Evolutionary conservation across 2,329 filamentous ascomycete species (phyloP).

Genomic region (Exophiala sp.): DNA sequence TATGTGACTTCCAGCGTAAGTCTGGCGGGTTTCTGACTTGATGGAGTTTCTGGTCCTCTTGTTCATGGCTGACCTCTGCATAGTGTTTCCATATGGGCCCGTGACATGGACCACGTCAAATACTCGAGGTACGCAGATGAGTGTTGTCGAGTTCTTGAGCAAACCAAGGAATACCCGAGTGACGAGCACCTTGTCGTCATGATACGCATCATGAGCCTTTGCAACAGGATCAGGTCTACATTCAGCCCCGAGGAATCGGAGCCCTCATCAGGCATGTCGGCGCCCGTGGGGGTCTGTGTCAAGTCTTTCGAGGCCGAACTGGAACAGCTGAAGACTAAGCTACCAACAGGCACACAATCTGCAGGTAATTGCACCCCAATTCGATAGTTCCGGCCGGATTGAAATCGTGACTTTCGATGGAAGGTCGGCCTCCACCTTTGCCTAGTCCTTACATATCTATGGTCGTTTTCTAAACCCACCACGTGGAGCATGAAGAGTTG

Average conservation of each 20-base stretch:
- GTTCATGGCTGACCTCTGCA: neutral
- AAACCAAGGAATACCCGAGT: conserved; percentile 44
- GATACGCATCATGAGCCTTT: conserved; percentile 50
- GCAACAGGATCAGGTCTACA: conserved; percentile 45
- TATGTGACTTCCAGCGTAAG: conserved; percentile 43
- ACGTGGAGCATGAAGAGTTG: neutral
- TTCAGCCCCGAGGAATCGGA: conserved; percentile 26
- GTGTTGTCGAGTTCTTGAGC: conserved; percentile 48
- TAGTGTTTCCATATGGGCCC: conserved; percentile 34
- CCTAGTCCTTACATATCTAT: neutral
- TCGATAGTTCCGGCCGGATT: neutral
- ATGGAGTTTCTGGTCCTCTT: too few relatives aligned
- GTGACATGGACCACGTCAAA: conserved; percentile 47
- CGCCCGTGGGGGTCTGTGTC: conserved; percentile 31
- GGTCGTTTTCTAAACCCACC: neutral
- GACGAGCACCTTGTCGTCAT: conserved; percentile 49
- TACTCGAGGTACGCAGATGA: conserved; percentile 53
- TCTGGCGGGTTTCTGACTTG: neutral
- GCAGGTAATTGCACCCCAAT: neutral
- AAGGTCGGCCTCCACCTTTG: neutral
- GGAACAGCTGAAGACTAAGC: conserved; percentile 26
- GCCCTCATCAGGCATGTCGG: conserved; percentile 8
- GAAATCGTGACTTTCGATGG: neutral
- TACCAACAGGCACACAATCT: conserved; percentile 3
- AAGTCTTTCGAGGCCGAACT: conserved; percentile 47